These are phyloP conservation scores for Vigna unguiculata DNA, from an alignment of 306 rosid species.

Conservation along the genomic window DNA sequence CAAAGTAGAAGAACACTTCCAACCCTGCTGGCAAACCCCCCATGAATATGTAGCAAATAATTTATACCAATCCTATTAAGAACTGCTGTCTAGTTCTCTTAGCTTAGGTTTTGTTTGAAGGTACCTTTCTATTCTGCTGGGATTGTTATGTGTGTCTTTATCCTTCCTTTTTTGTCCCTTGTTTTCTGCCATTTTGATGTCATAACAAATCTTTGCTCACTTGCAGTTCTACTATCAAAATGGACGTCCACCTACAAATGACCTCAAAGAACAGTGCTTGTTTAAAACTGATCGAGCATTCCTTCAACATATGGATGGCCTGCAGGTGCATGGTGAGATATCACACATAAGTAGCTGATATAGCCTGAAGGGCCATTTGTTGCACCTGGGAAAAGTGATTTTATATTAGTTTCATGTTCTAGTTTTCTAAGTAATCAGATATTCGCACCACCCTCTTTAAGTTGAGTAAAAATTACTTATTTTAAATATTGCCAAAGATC, in stretches of 20 bases:
- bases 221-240: conserved; percentile 90
- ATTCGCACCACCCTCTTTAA: conserved; percentile 22
- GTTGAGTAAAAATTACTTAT: conserved; percentile 24
- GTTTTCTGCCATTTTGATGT: conserved; percentile 37
- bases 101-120: conserved; percentile 23
- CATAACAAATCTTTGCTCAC: conserved; percentile 35
- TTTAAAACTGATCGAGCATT: conserved; percentile 65
- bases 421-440: conserved; percentile 33
- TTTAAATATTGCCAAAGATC: conserved; percentile 26
- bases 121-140: conserved; percentile 31
- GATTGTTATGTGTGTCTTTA: conserved; percentile 23
- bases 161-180: background rate
- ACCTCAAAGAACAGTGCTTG: conserved; percentile 74
- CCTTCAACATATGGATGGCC: conserved; percentile 76
- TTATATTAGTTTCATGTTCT: conserved; percentile 24
- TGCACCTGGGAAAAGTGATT: conserved; percentile 37
- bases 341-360: conserved; percentile 44
- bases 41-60: background rate
- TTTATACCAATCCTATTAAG: conserved; percentile 5
- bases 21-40: background rate
- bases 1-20: conserved; percentile 2
- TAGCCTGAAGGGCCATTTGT: conserved; percentile 35
- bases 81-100: conserved; percentile 13
- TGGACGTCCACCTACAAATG: conserved; percentile 86
- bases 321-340: conserved; percentile 86